A percentile compares a stretch with the other conserved stretches of the same genome.
Conservation (phyloP, 495 filamentous ascomycete genomes). For the Terfezia boudieri region DNA sequence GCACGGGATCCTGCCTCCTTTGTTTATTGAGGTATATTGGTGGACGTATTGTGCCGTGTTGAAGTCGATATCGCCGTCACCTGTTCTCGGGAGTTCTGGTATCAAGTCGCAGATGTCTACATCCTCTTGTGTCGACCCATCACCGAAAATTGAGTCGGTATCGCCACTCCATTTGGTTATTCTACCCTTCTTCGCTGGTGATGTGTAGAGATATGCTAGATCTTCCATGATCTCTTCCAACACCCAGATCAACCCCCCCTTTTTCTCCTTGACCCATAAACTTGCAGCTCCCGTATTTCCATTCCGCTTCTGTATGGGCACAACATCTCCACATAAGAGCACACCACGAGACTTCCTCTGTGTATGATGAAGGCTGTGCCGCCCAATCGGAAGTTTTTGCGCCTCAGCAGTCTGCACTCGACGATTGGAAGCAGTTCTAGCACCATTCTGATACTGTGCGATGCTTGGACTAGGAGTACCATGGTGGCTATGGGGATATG, state of each 20-base stretch:
- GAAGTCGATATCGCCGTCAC: conserved; percentile 46
- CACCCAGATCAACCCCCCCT: conserved; percentile 86
- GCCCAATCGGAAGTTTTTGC: background rate
- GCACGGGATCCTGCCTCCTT: conserved; percentile 54
- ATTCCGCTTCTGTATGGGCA: conserved; percentile 88
- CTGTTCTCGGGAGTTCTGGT: conserved; percentile 55
- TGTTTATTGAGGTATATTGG: conserved; percentile 63
- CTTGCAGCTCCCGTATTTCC: conserved; percentile 77
- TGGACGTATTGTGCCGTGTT: conserved; percentile 42
- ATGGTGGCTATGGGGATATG: conserved; percentile 25
- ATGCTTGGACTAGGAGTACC: conserved; percentile 7
- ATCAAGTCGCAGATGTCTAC: conserved; percentile 53
- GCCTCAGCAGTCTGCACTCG: background rate
- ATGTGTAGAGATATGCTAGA: conserved; percentile 37
- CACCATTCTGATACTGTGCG: conserved; percentile 6
- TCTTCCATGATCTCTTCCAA: conserved; percentile 95
- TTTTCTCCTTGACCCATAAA: conserved; percentile 96
- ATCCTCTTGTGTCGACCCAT: conserved; percentile 26
- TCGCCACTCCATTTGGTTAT: conserved; percentile 25
- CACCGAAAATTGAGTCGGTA: conserved; percentile 48
- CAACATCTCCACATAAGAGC: conserved; percentile 84
- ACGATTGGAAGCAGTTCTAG: conserved; percentile 18
- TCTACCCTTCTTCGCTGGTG: background rate
- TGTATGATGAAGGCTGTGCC: conserved; percentile 1
- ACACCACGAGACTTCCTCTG: conserved; percentile 66